Conservation (phyloP, 805 yeast genomes). For the Kazachstania africana region DNA sequence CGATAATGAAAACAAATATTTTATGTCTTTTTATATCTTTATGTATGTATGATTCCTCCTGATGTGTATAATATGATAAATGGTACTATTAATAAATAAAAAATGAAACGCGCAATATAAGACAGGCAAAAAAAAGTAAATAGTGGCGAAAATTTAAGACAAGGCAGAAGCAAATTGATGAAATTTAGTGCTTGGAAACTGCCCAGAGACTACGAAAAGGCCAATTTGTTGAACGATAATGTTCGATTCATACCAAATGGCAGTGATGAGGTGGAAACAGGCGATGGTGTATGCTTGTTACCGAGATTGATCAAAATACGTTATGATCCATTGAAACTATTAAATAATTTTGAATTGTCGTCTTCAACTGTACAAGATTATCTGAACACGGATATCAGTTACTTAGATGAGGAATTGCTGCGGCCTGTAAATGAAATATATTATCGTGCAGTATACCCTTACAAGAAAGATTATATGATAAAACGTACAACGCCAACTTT, state of each 20-base stretch:
- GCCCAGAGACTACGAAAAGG: slow-evolving; percentile 8
- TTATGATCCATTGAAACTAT: slow-evolving; percentile 15
- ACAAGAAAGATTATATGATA: slow-evolving; percentile 46
- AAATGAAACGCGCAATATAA: too few relatives aligned
- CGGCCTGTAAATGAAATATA: not conserved
- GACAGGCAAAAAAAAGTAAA: too few relatives aligned
- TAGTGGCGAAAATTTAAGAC: too few relatives aligned
- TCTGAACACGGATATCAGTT: not conserved
- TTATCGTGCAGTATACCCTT: slow-evolving; percentile 32
- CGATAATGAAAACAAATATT: too few relatives aligned
- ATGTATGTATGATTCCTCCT: too few relatives aligned
- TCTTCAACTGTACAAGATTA: not conserved
- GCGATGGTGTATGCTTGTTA: not conserved
- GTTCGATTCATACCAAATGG: slow-evolving; percentile 10
- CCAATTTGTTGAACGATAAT: slow-evolving; percentile 17
- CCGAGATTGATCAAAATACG: slow-evolving; percentile 13
- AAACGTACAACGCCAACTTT: slow-evolving; percentile 47
- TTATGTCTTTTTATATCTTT: too few relatives aligned
- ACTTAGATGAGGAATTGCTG: not conserved
- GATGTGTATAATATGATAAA: too few relatives aligned
- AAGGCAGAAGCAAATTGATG: too few relatives aligned
- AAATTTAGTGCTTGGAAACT: too few relatives aligned
- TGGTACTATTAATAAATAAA: too few relatives aligned
- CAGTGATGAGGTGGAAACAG: not conserved
- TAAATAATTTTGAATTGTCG: slow-evolving; percentile 14